Conservation (phyloP, 768 basidiomycete species). For the Auricularia sp. region DNA sequence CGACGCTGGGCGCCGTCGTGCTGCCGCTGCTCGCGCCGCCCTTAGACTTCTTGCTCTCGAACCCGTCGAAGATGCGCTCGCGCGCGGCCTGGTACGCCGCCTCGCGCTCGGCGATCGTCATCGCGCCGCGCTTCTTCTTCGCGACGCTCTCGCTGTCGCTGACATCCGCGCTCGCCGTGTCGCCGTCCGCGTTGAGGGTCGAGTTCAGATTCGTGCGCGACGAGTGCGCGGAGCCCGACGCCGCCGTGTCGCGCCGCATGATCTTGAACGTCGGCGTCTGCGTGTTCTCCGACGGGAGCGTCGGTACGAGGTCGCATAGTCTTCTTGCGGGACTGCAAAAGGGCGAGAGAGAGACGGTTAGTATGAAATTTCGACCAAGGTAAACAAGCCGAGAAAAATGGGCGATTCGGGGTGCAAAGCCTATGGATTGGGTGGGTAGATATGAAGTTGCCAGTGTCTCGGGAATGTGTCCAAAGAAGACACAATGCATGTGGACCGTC, state of each 20-base stretch:
- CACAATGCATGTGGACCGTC: too few relatives aligned
- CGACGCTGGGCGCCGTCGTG: neutral
- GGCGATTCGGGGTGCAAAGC: too few relatives aligned
- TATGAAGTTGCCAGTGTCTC: too few relatives aligned
- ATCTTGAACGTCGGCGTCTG: constrained; percentile 75
- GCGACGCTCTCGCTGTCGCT: constrained; percentile 14
- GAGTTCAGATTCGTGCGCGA: constrained; percentile 2
- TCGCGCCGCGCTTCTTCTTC: constrained; percentile 44
- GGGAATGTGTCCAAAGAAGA: too few relatives aligned
- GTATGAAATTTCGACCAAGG: too few relatives aligned
- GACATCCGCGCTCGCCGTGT: neutral
- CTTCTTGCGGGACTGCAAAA: constrained; percentile 52
- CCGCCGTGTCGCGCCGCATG: constrained; percentile 47
- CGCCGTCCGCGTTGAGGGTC: constrained; percentile 4
- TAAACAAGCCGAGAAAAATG: too few relatives aligned
- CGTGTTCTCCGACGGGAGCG: constrained; percentile 40
- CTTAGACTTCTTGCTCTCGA: constrained; percentile 42
- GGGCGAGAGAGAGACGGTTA: neutral
- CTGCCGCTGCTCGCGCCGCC: neutral
- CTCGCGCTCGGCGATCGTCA: constrained; percentile 78
- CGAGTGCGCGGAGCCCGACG: neutral
- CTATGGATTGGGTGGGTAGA: too few relatives aligned
- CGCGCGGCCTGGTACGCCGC: constrained; percentile 86
- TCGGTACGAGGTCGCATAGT: constrained; percentile 68
- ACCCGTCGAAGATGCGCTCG: constrained; percentile 76